phyloP scores from a whole-genome alignment of 106 monocot species.

The Platanthera zijinensis region DNA sequence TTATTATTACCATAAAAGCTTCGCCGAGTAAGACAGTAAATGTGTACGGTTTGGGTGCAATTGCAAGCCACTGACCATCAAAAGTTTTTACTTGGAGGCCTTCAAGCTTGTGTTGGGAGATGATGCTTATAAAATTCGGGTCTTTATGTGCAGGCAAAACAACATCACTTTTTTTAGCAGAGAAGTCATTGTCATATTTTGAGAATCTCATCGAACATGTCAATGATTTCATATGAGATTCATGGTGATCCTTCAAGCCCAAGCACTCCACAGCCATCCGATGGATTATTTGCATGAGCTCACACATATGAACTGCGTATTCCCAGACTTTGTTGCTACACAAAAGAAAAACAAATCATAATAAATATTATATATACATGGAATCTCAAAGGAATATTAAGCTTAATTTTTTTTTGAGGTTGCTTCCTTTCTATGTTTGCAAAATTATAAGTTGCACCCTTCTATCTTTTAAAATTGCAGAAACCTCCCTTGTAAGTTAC shows the following conservation, averaged over 20 bases:
- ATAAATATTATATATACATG: no score
- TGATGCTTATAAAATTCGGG: not conserved
- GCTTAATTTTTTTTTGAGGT: no score
- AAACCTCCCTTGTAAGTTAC: no score
- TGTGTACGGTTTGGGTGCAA: not conserved
- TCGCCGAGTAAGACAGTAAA: conserved; percentile 8
- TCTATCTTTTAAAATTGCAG: no score
- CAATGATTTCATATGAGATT: not conserved
- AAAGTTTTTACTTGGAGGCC: not conserved
- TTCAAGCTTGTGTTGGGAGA: not conserved
- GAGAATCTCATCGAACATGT: not conserved
- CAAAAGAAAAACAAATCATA: no score
- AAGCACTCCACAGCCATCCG: not conserved
- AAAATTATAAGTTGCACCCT: no score
- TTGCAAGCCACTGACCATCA: not conserved
- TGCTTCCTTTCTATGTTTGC: no score
- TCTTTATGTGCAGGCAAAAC: not conserved
- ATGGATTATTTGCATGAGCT: not conserved
- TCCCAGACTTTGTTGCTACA: not conserved
- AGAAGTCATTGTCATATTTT: not conserved
- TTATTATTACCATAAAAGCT: conserved; percentile 7
- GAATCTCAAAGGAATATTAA: no score
- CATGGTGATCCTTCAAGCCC: not conserved
- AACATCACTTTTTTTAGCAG: not conserved
- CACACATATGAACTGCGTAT: not conserved